A percentile compares a stretch with the other conserved stretches of the same genome.
These are phyloP conservation scores for Magnusiomyces fungicola DNA, from an alignment of 1,139 yeast genomes.

Conservation along the genomic window DNA sequence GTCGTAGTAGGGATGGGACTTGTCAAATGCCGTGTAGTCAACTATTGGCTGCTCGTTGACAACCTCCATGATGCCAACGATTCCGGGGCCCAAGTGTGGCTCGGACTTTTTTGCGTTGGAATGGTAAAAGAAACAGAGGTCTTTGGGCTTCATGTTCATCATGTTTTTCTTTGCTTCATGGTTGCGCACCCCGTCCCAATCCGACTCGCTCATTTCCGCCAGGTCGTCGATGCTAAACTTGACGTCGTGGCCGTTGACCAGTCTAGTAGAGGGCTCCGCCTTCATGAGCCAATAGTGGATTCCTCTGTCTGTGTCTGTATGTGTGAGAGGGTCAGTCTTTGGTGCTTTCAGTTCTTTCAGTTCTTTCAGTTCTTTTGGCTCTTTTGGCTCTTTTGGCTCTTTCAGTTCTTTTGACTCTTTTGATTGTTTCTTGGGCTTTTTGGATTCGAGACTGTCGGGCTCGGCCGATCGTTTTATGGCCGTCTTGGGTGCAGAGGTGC, in stretches of 20 bases:
- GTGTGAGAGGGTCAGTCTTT: too few species aligned
- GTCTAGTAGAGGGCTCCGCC: slow-evolving; percentile 44
- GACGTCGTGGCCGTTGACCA: slow-evolving; percentile 44
- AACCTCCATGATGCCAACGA: slow-evolving; percentile 42
- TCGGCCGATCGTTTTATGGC: too few species aligned
- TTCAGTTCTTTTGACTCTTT: too few species aligned
- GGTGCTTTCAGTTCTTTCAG: too few species aligned
- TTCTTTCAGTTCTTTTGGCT: too few species aligned
- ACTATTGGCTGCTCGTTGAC: slow-evolving; percentile 37
- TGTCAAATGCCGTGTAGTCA: slow-evolving; percentile 36
- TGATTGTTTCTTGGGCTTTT: too few species aligned
- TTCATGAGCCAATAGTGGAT: slow-evolving; percentile 49
- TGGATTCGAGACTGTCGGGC: too few species aligned
- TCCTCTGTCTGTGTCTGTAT: too few species aligned
- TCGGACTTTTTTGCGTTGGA: slow-evolving; percentile 39
- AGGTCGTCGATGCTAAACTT: slow-evolving; percentile 39
- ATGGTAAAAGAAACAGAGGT: slow-evolving; percentile 44
- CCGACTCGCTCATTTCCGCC: slow-evolving; percentile 25
- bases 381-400: too few species aligned
- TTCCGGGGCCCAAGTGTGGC: slow-evolving; percentile 40
- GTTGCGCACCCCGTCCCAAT: slow-evolving; percentile 54
- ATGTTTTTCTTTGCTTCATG: slow-evolving; percentile 47
- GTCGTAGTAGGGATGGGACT: slow-evolving; percentile 41
- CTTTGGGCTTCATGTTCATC: slow-evolving; percentile 40
- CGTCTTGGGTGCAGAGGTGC: too few species aligned